Percentiles rank a stretch among this genome's conserved stretches.
These are phyloP conservation scores for Phaffomyces antillensis DNA, from an alignment of 805 yeast species.

Conservation along the genomic window DNA sequence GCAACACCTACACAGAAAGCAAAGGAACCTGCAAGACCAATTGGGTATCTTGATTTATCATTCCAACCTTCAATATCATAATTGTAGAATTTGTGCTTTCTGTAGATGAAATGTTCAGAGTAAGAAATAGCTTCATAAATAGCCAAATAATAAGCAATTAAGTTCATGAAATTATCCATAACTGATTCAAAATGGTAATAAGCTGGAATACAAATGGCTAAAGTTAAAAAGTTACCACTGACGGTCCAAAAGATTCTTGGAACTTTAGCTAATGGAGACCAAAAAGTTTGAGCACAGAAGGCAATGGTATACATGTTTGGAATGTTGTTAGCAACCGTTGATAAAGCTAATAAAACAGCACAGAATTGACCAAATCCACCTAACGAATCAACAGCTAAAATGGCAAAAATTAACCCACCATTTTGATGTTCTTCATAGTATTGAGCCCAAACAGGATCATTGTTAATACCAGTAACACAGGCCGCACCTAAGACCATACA, in stretches of 20 bases:
- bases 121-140: conserved; percentile 69
- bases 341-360: conserved; percentile 74
- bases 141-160: conserved; percentile 87
- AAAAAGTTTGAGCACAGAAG: conserved; percentile 76
- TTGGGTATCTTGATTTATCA: conserved; percentile 52
- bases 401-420: conserved; percentile 80
- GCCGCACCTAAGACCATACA: conserved; percentile 84
- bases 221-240: conserved; percentile 62
- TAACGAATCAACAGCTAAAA: conserved; percentile 71
- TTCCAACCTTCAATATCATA: conserved; percentile 61
- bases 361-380: conserved; percentile 89
- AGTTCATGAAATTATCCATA: conserved; percentile 83
- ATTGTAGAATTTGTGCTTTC: conserved; percentile 51
- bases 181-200: conserved; percentile 65
- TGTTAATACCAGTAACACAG: conserved; percentile 58
- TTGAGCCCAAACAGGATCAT: conserved; percentile 36
- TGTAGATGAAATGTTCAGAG: conserved; percentile 81
- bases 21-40: conserved; percentile 70
- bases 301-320: conserved; percentile 93
- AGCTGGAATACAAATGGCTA: conserved; percentile 87
- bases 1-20: conserved; percentile 81
- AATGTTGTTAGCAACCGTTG: conserved; percentile 85
- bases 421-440: conserved; percentile 47
- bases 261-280: conserved; percentile 64
- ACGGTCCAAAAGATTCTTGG: conserved; percentile 85